Conservation (phyloP, 2,329 filamentous ascomycete species). For the Allantophomopsis lycopodina region DNA sequence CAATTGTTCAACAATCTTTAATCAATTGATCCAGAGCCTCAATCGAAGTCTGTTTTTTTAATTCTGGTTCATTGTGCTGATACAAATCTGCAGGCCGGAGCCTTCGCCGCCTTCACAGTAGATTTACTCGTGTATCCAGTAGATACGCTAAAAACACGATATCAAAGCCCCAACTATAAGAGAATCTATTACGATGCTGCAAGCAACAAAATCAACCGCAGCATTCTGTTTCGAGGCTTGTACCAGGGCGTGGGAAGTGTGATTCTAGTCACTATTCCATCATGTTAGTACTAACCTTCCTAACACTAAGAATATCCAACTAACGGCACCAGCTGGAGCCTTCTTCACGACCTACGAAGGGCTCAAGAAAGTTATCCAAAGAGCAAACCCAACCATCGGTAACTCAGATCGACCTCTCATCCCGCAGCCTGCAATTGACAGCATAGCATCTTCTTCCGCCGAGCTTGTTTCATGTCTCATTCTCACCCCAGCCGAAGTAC, state of each 20-base stretch:
- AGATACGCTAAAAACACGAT: constrained; percentile 79
- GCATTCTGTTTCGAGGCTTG: constrained; percentile 53
- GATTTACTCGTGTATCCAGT: constrained; percentile 81
- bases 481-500: constrained; percentile 76
- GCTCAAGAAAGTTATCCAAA: constrained; percentile 48
- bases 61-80: constrained; percentile 3
- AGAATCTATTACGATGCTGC: constrained; percentile 46
- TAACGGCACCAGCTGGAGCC: constrained; percentile 45
- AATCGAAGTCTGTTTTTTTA: too few relatives aligned
- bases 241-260: constrained; percentile 84
- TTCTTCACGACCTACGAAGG: constrained; percentile 89
- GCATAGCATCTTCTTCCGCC: constrained; percentile 58
- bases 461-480: constrained; percentile 80
- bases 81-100: constrained; percentile 49
- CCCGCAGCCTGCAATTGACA: constrained; percentile 58
- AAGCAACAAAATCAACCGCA: constrained; percentile 36
- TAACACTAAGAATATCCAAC: background rate
- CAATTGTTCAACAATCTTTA: background rate
- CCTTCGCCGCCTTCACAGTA: constrained; percentile 72
- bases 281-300: constrained; percentile 34
- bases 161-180: constrained; percentile 66
- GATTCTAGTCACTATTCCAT: constrained; percentile 77
- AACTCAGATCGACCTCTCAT: constrained; percentile 48
- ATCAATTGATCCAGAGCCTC: background rate
- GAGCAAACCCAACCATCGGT: constrained; percentile 27